Conservation (phyloP, 108 stramenopile genomes). For the Pseudonitzschia multiseries region DNA sequence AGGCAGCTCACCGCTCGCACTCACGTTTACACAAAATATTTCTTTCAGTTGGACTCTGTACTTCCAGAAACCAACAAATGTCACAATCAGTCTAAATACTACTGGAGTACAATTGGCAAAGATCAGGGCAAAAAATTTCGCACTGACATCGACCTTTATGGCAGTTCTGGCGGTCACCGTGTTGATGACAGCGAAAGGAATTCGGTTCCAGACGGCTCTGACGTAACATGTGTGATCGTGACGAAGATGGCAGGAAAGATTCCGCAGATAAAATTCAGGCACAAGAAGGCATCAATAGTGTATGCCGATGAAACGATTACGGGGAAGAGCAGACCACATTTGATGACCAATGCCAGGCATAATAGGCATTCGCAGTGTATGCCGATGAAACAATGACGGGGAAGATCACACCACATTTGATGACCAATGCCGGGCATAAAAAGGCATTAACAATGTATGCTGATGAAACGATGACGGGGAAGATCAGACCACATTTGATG, state of each 20-base stretch:
- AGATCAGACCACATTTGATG: slow-evolving; percentile 74
- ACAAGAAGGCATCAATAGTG: slow-evolving; percentile 46
- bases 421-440: slow-evolving; percentile 47
- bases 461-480: slow-evolving; percentile 51
- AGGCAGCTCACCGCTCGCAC: too few species aligned
- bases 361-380: slow-evolving; percentile 56
- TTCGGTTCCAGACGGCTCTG: slow-evolving; percentile 45
- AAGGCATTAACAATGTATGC: slow-evolving; percentile 56
- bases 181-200: slow-evolving; percentile 82
- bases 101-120: slow-evolving; percentile 53
- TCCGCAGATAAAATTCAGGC: too few species aligned
- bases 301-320: slow-evolving; percentile 49
- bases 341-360: slow-evolving; percentile 71
- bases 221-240: slow-evolving; percentile 59
- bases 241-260: slow-evolving; percentile 70
- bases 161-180: slow-evolving; percentile 75
- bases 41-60: too few species aligned
- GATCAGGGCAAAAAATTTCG: slow-evolving; percentile 59
- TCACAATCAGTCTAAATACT: slow-evolving; percentile 43
- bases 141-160: slow-evolving; percentile 68
- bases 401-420: slow-evolving; percentile 73
- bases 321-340: slow-evolving; percentile 64
- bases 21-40: too few species aligned
- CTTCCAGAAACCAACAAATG: too few species aligned
- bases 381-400: slow-evolving; percentile 48